Percentiles rank a stretch among this genome's conserved stretches.
Conservation (phyloP, 2,329 filamentous ascomycete genomes). For the Exophiala viscosa region DNA sequence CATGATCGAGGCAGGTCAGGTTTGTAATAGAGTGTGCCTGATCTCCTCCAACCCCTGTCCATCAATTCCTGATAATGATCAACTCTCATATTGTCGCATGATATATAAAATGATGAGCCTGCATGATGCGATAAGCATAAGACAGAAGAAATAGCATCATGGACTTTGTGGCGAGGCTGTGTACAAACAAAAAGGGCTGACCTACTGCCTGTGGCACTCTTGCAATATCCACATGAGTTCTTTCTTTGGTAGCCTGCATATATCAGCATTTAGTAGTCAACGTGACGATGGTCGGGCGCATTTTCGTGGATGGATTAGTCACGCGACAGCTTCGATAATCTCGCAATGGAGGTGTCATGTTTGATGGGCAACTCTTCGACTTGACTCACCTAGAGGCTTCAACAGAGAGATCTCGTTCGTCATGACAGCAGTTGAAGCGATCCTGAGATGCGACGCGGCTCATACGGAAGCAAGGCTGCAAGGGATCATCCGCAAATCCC, state of each 20-base stretch:
- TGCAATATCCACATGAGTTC: constrained; percentile 47
- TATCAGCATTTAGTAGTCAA: constrained; percentile 11
- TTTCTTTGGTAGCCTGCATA: constrained; percentile 45
- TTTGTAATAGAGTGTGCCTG: constrained; percentile 49
- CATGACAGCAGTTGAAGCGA: constrained; percentile 33
- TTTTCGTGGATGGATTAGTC: no score
- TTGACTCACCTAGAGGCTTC: constrained; percentile 42
- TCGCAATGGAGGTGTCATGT: no score
- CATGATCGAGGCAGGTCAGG: constrained; percentile 68
- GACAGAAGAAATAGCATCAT: constrained; percentile 1
- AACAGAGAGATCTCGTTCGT: constrained; percentile 43
- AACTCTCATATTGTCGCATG: constrained; percentile 41
- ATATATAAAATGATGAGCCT: constrained; percentile 48
- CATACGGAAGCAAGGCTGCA: not conserved
- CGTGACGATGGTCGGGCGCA: no score
- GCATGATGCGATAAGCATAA: constrained; percentile 4
- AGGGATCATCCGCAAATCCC: constrained; percentile 5
- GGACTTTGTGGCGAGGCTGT: constrained; percentile 17
- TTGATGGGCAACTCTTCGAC: not conserved
- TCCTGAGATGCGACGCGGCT: constrained; percentile 24
- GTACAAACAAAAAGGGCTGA: constrained; percentile 34
- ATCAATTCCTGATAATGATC: constrained; percentile 48
- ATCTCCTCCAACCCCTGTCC: constrained; percentile 49
- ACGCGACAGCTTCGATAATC: no score
- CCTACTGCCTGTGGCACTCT: constrained; percentile 45